Evolutionary conservation across 1,284 basidiomycete species (phyloP).

Genomic region (Malassezia cuniculi): DNA sequence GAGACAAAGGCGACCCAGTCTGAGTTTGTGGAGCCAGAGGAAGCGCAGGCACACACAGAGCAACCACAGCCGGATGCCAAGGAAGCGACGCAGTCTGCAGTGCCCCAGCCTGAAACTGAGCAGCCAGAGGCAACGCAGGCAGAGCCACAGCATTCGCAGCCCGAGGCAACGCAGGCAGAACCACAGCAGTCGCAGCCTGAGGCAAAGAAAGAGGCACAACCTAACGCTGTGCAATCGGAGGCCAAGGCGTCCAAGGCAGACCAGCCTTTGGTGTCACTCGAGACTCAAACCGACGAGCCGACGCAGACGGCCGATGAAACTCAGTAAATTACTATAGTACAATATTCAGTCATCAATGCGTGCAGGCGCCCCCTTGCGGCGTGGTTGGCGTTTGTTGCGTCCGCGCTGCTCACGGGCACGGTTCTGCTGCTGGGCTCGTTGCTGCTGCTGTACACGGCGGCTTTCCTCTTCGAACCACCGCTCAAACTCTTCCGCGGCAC

Average conservation of each 20-base stretch:
- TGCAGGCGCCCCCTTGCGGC: neutral
- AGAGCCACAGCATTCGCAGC: too few relatives aligned
- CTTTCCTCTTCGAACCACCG: constrained; percentile 42
- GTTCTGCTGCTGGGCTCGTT: neutral
- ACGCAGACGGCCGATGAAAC: too few relatives aligned
- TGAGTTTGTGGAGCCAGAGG: too few relatives aligned
- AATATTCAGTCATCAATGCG: constrained; percentile 12
- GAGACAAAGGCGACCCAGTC: too few relatives aligned
- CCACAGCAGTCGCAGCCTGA: neutral
- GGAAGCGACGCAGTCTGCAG: too few relatives aligned
- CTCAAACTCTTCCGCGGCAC: constrained; percentile 36
- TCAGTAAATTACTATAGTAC: constrained; percentile 4
- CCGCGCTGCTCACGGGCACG: neutral
- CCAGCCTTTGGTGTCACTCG: too few relatives aligned
- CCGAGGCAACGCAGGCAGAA: neutral
- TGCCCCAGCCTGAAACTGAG: too few relatives aligned
- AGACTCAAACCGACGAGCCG: too few relatives aligned
- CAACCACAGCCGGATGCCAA: too few relatives aligned
- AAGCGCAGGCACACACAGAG: too few relatives aligned
- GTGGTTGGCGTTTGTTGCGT: neutral
- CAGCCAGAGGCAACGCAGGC: neutral
- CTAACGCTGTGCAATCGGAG: neutral
- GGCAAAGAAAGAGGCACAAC: neutral
- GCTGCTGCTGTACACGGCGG: constrained; percentile 24
- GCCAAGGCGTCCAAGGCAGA: neutral